phyloP scores from a whole-genome alignment of 78 protist genomes.

The Planoprotostelium fungivorum region DNA sequence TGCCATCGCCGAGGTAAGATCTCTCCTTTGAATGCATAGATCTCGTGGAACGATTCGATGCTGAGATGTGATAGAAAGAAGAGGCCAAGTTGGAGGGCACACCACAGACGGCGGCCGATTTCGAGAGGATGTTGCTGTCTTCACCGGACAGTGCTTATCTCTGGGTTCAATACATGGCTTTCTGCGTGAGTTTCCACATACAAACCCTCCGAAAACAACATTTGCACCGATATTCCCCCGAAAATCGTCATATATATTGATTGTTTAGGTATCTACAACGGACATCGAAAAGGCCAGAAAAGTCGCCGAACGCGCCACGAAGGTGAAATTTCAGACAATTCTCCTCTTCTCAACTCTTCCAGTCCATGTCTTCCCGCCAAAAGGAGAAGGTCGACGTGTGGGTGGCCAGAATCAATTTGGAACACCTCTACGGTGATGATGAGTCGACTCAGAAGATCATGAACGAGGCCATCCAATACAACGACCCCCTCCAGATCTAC shows the following conservation, averaged over 20 bases:
- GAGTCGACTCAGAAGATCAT: conserved; percentile 54
- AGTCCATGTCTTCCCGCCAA: no score
- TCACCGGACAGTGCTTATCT: conserved; percentile 77
- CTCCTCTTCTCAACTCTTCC: conserved; percentile 17
- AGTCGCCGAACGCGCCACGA: conserved; percentile 85
- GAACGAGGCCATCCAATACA: conserved; percentile 49
- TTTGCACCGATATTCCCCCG: neutral
- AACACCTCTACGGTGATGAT: conserved; percentile 71
- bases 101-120: conserved; percentile 82
- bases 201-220: no score
- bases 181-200: conserved; percentile 13
- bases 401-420: conserved; percentile 90
- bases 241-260: no score
- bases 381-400: conserved; percentile 91
- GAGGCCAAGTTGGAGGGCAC: neutral
- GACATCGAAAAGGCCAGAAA: conserved; percentile 86
- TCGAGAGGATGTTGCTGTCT: conserved; percentile 83
- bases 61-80: neutral
- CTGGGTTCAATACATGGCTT: conserved; percentile 94
- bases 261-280: conserved; percentile 3
- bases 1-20: neutral
- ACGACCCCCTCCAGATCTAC: conserved; percentile 54
- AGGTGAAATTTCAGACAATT: conserved; percentile 11
- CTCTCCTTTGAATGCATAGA: neutral
- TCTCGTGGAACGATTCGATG: no score